A percentile compares a stretch with the other conserved stretches of the same genome.
Conservation (phyloP, 441 rosid genomes). For the Populus hybrid region DNA sequence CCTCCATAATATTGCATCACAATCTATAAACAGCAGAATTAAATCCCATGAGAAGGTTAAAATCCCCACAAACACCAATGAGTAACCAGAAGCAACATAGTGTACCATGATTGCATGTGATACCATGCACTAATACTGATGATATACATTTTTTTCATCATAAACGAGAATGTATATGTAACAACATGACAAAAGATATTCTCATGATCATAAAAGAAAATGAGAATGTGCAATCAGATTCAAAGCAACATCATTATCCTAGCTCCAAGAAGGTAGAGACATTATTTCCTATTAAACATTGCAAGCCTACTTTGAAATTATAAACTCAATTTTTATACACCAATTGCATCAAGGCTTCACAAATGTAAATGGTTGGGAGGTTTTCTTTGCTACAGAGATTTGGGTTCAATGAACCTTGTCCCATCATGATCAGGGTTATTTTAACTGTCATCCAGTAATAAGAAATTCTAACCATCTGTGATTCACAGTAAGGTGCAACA, state of each 20-base stretch:
- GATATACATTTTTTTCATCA: not conserved
- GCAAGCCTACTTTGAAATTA: not conserved
- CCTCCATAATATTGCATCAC: conserved; percentile 83
- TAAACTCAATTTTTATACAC: not conserved
- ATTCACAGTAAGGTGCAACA: not conserved
- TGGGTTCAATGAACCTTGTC: not conserved
- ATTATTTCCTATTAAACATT: not conserved
- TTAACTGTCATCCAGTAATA: not conserved
- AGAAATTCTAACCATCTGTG: not conserved
- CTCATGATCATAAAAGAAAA: not conserved
- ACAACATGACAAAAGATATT: not conserved
- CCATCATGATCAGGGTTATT: not conserved
- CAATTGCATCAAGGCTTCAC: not conserved
- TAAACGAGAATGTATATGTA: not conserved
- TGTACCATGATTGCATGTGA: not conserved
- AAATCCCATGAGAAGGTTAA: not conserved
- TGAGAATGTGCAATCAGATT: not conserved
- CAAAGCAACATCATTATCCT: not conserved
- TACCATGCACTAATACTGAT: not conserved
- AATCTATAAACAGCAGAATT: conserved; percentile 42
- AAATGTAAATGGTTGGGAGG: not conserved
- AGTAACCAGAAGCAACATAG: not conserved
- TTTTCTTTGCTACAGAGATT: not conserved
- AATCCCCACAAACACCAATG: not conserved
- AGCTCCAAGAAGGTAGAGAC: not conserved